Base-by-base conservation (phyloP, 1,284 basidiomycete genomes). In the Agroathelia rolfsii region DNA sequence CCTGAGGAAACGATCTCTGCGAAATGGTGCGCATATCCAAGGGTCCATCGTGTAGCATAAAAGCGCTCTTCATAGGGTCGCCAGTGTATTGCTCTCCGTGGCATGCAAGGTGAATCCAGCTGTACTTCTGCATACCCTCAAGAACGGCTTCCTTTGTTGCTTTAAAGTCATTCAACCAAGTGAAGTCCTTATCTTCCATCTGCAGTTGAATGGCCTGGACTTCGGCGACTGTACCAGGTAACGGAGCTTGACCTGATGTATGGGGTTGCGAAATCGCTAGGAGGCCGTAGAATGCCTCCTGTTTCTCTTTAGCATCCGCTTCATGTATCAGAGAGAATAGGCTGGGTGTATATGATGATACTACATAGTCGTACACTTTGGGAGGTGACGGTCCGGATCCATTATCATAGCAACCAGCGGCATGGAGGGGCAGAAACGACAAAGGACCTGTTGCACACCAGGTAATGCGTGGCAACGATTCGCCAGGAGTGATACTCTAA, bases 361-460 rank as follows among this genome's bases (percentile, higher is more conserved):
- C 33, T 8, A 44, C 37, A 28, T 34, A 38, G 28, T 50, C 45
- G 7, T 32, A 41, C 3, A 47, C 19, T 7, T 34, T 36, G 13
- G 11, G 14, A n/a, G n/a, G n/a, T n/a, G n/a, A n/a, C n/a, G n/a
- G n/a, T n/a, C n/a, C n/a, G n/a, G n/a, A n/a, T 3, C 25, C 23
- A 4, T 25, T 30, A 20, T 40, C 31, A 38, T 49, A 56, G 6
- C 37, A 24, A 4, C 50, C 49, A n/a, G 55, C 55, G 13, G 53
- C 55, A 40, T 58, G 55, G 13, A 58, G 30, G 4, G 54, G 53
- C 6, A 58, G 41, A 32, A 53, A 53, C 1, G 49, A 39, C 4
- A 56, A 36, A 7, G 43, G 43, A 6, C 55, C 56, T 26, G 56
- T 55, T 1, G 46, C 39, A 40, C 53, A 58, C 55, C 55, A 56